phyloP scores from a whole-genome alignment of 179 eudicot genomes.

The Heliamphora pulchella region DNA sequence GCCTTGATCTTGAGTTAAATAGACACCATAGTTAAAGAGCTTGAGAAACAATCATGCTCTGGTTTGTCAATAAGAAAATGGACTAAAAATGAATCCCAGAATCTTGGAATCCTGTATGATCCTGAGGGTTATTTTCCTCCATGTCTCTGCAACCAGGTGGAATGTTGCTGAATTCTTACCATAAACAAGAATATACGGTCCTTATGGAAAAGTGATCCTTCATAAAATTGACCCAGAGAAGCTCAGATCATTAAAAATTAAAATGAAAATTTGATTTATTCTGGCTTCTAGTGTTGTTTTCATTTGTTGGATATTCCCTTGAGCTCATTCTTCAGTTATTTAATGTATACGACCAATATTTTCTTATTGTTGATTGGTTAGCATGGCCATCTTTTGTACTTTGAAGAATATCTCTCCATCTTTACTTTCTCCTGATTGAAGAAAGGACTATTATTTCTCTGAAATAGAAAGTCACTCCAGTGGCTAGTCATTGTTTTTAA shows the following conservation, averaged over 20 bases:
- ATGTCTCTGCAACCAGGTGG: constrained; percentile 10
- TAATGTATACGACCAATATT: not conserved
- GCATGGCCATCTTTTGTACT: not conserved
- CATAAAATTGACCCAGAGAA: not conserved
- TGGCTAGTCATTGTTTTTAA: not conserved
- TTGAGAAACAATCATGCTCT: not conserved
- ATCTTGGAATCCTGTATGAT: too few relatives aligned
- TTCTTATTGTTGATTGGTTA: not conserved
- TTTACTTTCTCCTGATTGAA: not conserved
- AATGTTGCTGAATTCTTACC: not conserved
- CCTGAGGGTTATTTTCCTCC: not conserved
- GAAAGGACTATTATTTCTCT: not conserved
- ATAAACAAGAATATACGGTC: not conserved
- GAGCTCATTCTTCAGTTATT: not conserved
- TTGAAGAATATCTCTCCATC: constrained; percentile 5
- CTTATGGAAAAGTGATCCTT: not conserved
- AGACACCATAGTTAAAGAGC: not conserved
- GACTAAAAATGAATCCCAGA: not conserved
- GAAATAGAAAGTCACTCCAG: constrained; percentile 3
- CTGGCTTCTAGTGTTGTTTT: not conserved
- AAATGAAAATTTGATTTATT: not conserved
- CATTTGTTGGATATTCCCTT: not conserved
- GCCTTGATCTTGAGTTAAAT: not conserved
- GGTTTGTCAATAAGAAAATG: not conserved
- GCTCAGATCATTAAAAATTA: not conserved